A percentile compares a stretch with the other conserved stretches of the same genome.
Evolutionary conservation across 2,329 filamentous ascomycete species (phyloP).

Genomic region (Colletotrichum spinosum): DNA sequence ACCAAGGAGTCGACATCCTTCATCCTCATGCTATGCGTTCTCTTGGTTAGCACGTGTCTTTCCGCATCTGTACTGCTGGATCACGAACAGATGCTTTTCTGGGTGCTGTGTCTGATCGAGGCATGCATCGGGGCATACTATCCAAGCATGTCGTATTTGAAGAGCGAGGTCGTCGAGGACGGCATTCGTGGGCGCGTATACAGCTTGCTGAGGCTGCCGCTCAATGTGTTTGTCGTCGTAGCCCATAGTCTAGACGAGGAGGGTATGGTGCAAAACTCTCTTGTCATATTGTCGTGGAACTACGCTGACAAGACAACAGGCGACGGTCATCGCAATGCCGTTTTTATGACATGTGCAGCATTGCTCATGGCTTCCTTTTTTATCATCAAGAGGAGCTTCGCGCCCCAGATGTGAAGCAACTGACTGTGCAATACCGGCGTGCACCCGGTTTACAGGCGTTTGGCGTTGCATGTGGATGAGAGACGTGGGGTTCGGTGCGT

Average conservation of each 20-base stretch:
- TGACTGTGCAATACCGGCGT: neutral
- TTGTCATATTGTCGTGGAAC: neutral
- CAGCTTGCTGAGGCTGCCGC: conserved; percentile 65
- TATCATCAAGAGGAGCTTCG: conserved; percentile 38
- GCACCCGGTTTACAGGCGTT: neutral
- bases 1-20: conserved; percentile 45
- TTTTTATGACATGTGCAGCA: conserved; percentile 42
- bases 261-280: conserved; percentile 42
- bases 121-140: conserved; percentile 68
- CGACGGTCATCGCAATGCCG: conserved; percentile 44
- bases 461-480: neutral
- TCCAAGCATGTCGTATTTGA: conserved; percentile 66
- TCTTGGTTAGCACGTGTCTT: conserved; percentile 50
- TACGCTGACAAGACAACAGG: conserved; percentile 37
- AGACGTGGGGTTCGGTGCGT: no score
- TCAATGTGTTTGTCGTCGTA: conserved; percentile 66
- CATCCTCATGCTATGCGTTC: conserved; percentile 49
- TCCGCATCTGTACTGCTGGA: conserved; percentile 55
- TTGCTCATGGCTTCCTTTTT: conserved; percentile 38
- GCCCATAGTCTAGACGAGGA: conserved; percentile 59
- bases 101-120: conserved; percentile 69
- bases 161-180: conserved; percentile 66
- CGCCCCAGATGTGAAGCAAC: neutral
- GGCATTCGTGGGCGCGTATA: conserved; percentile 65
- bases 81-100: conserved; percentile 60